Base-by-base conservation (phyloP, 768 basidiomycete genomes). In the Rhodotorula sphaerocarpa region DNA sequence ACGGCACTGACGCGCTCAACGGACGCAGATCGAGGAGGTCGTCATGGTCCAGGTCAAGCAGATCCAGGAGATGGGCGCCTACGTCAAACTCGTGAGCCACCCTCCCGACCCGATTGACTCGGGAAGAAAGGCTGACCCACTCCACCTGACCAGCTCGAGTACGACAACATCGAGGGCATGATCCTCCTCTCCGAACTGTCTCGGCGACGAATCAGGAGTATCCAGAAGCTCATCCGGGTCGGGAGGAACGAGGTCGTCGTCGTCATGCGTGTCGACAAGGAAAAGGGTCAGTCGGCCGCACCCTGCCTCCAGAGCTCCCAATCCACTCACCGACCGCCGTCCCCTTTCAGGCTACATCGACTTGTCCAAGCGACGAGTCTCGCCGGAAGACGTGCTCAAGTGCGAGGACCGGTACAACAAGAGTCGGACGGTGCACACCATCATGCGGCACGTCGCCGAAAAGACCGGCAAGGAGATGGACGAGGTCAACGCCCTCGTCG, bases 1-100 rank as follows among this genome's bases (percentile, higher is more conserved):
- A n/a, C n/a, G n/a, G 4, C 0, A 16, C 61, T 47, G 46, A 43
- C 31, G 14, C 48, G 3, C 20, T 16, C 20, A 27, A 5, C 9
- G 3, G 15, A 4, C 39, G 31, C 88, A 96, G 76, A 89, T 95
- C 66, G 93, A 99, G 75, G 89, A 95, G 75, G 85, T 97, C 55
- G 95, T 97, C 77, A 96, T 97, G 93, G 95, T 99, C 18, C 92
- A 97, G 75, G 95, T 99, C 67, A 88, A 89, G 75, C 90, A 95
- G 78, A 99, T 99, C 72, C 90, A 91, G 55, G 93, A 99, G 77
- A 99, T 97, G 93, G 95, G 95, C 51, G 95, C 95, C 48, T 97
- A 99, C 75, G 95, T 99, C 67, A 96, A 96, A 74, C 81, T 99
- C 70, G 92, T 93, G 23, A 36, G 7, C 1, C 20, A 6, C 25